These are phyloP conservation scores for Oehlia diaphana DNA, from an alignment of 192 early-diverging fungal genomes.

Conservation along the genomic window DNA sequence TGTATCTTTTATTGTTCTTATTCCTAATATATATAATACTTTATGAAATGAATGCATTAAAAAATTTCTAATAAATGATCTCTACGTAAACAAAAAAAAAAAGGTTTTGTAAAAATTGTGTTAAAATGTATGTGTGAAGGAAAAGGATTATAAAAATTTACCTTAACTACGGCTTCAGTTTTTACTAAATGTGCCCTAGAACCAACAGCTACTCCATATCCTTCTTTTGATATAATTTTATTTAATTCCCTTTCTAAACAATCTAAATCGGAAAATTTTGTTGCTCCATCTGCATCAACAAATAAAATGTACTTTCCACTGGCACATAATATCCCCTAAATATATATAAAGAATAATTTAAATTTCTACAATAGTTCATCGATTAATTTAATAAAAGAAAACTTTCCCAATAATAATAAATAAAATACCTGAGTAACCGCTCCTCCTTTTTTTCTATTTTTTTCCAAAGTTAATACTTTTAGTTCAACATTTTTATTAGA, in stretches of 20 bases:
- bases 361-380: neutral
- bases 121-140: neutral
- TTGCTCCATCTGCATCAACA: conserved; percentile 96
- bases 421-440: conserved; percentile 81
- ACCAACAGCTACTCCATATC: conserved; percentile 76
- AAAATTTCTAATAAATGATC: conserved; percentile 89
- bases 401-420: neutral
- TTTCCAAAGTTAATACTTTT: conserved; percentile 72
- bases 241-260: conserved; percentile 51
- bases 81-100: conserved; percentile 47
- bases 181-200: conserved; percentile 89
- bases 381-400: neutral
- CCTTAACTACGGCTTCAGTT: conserved; percentile 85
- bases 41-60: conserved; percentile 95
- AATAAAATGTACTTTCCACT: conserved; percentile 79
- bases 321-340: conserved; percentile 79
- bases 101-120: neutral
- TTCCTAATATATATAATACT: conserved; percentile 83
- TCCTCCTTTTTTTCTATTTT: conserved; percentile 91
- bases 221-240: conserved; percentile 41
- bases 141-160: conserved; percentile 26
- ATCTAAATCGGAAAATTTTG: conserved; percentile 84
- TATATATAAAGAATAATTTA: neutral
- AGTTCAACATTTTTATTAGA: conserved; percentile 58
- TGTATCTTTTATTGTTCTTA: conserved; percentile 87